These are phyloP conservation scores for Blastocrithidia nonstop DNA, from an alignment of 208 protist genomes.

Conservation along the genomic window DNA sequence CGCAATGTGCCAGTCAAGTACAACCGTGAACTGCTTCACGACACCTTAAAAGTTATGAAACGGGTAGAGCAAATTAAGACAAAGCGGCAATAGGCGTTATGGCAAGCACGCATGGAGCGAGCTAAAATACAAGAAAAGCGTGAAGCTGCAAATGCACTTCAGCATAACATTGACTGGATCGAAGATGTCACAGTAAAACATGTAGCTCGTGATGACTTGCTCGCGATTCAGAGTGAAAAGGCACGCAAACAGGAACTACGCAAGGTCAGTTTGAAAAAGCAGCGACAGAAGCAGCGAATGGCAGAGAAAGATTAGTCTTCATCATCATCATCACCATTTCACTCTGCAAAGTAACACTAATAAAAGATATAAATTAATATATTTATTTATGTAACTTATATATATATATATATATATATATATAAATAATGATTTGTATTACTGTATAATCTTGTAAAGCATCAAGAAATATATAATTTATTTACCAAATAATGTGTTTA, in stretches of 20 bases:
- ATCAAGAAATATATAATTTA: not conserved
- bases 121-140: conserved; percentile 56
- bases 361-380: not conserved
- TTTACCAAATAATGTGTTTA: too few relatives aligned
- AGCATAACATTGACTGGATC: conserved; percentile 90
- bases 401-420: not conserved
- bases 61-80: conserved; percentile 93
- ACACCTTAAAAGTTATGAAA: conserved; percentile 95
- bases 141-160: conserved; percentile 70
- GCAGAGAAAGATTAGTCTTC: too few relatives aligned
- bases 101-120: conserved; percentile 81
- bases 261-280: conserved; percentile 43
- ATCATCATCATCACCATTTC: conserved; percentile 11
- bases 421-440: conserved; percentile 1
- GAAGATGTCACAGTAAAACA: conserved; percentile 74
- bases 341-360: conserved; percentile 38
- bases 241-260: conserved; percentile 61
- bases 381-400: not conserved
- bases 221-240: conserved; percentile 55
- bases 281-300: conserved; percentile 49
- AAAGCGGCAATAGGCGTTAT: conserved; percentile 86
- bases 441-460: not conserved
- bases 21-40: conserved; percentile 94
- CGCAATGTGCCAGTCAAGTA: conserved; percentile 98
- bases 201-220: conserved; percentile 60